These are phyloP conservation scores for Colletotrichum incanum DNA, from an alignment of 2,329 filamentous ascomycete genomes.

Conservation along the genomic window DNA sequence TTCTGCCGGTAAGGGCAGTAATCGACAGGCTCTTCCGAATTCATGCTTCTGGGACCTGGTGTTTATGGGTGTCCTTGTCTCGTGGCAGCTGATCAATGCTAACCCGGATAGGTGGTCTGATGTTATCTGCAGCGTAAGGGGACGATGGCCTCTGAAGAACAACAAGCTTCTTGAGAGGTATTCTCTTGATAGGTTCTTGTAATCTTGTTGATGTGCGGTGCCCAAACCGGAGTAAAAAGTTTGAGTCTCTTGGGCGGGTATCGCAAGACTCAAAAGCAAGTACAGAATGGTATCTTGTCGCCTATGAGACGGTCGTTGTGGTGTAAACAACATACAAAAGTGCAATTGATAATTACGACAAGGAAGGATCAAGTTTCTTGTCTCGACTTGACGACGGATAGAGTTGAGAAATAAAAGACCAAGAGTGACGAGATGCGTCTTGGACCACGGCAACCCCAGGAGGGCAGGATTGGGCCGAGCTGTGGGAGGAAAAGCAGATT, in stretches of 20 bases:
- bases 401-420: conserved; percentile 34
- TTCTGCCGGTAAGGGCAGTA: conserved; percentile 59
- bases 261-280: conserved; percentile 40
- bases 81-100: conserved; percentile 37
- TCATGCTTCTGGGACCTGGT: conserved; percentile 58
- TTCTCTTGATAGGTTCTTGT: conserved; percentile 16
- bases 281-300: conserved; percentile 39
- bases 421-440: conserved; percentile 31
- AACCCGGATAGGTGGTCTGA: conserved; percentile 26
- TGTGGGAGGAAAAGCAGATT: conserved; percentile 34
- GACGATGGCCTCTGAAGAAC: conserved; percentile 4
- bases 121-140: conserved; percentile 5
- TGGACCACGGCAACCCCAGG: conserved; percentile 26
- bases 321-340: conserved; percentile 36
- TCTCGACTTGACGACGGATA: conserved; percentile 31
- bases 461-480: conserved; percentile 28
- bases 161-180: conserved; percentile 6
- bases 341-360: conserved; percentile 26
- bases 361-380: conserved; percentile 37
- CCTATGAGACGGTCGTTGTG: conserved; percentile 36
- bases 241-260: conserved; percentile 43
- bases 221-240: conserved; percentile 35
- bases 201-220: conserved; percentile 29
- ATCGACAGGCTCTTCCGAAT: conserved; percentile 54
- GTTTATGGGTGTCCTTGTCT: conserved; percentile 37